phyloP scores from a whole-genome alignment of 805 yeast genomes.

The Isabelozyma gotoi region DNA sequence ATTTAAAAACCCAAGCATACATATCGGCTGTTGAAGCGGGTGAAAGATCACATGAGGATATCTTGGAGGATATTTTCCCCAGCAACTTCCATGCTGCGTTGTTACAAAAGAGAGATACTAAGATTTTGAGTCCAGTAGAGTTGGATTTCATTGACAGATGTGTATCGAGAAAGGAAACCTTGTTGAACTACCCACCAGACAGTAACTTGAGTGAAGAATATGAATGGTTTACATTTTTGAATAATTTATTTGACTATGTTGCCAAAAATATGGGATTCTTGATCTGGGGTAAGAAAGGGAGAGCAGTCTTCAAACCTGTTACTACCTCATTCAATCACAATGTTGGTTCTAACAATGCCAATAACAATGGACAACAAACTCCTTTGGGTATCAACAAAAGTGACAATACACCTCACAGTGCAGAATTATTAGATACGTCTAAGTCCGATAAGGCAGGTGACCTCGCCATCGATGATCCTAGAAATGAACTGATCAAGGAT shows the following conservation, averaged over 20 bases:
- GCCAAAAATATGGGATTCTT: constrained; percentile 70
- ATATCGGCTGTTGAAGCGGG: constrained; percentile 78
- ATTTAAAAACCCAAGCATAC: constrained; percentile 92
- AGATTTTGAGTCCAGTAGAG: constrained; percentile 68
- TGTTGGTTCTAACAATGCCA: neutral
- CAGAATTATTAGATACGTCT: neutral
- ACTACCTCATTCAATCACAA: neutral
- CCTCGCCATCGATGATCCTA: neutral
- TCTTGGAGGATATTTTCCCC: constrained; percentile 78
- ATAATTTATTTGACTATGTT: constrained; percentile 75
- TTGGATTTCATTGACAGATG: constrained; percentile 76
- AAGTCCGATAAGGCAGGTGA: neutral
- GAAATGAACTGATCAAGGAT: constrained; percentile 21
- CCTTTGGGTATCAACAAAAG: neutral
- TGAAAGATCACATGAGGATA: constrained; percentile 60
- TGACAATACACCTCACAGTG: neutral
- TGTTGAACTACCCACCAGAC: constrained; percentile 47
- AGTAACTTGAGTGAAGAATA: constrained; percentile 65
- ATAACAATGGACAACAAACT: constrained; percentile 5
- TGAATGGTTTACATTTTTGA: constrained; percentile 83
- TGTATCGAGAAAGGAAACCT: constrained; percentile 61
- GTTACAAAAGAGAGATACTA: constrained; percentile 30
- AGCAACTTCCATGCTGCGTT: constrained; percentile 52
- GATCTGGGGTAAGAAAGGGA: constrained; percentile 63
- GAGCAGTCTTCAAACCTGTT: constrained; percentile 6